Percentiles rank a stretch among this genome's conserved stretches.
phyloP scores from a whole-genome alignment of 148 eudicot species.

The Vaccinium darrowii region DNA sequence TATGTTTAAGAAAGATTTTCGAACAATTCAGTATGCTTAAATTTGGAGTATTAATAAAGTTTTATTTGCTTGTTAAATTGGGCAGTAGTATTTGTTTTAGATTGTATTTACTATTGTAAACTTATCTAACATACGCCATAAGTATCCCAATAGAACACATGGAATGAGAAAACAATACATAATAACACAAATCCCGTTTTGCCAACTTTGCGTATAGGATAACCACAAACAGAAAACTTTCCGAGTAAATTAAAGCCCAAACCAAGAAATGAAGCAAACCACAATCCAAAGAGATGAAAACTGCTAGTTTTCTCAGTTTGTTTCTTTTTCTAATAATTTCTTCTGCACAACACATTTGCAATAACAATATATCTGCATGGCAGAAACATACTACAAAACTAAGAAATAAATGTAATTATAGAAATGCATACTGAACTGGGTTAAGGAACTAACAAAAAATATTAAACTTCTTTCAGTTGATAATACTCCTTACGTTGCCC shows the following conservation, averaged over 20 bases:
- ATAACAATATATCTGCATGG: background rate
- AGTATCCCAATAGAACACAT: too few relatives aligned
- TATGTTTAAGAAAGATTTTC: too few relatives aligned
- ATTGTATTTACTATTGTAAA: too few relatives aligned
- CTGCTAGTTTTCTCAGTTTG: background rate
- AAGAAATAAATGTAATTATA: background rate
- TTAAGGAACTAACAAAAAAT: constrained; percentile 24
- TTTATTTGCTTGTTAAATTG: too few relatives aligned
- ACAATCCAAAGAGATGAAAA: background rate
- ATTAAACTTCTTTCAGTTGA: background rate
- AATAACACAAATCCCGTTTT: too few relatives aligned
- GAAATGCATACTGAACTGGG: constrained; percentile 47
- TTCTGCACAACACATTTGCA: background rate
- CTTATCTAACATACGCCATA: too few relatives aligned
- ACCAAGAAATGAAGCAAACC: background rate
- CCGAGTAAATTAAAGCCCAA: background rate
- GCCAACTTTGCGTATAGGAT: too few relatives aligned
- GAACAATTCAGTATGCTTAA: too few relatives aligned
- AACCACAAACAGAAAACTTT: too few relatives aligned
- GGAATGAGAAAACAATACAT: too few relatives aligned
- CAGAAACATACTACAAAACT: background rate
- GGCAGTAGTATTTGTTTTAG: too few relatives aligned
- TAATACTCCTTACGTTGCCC: background rate
- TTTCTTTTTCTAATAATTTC: background rate
- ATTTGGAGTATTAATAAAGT: too few relatives aligned